Conservation (phyloP, 441 rosid species). For the Daphne laureola region DNA sequence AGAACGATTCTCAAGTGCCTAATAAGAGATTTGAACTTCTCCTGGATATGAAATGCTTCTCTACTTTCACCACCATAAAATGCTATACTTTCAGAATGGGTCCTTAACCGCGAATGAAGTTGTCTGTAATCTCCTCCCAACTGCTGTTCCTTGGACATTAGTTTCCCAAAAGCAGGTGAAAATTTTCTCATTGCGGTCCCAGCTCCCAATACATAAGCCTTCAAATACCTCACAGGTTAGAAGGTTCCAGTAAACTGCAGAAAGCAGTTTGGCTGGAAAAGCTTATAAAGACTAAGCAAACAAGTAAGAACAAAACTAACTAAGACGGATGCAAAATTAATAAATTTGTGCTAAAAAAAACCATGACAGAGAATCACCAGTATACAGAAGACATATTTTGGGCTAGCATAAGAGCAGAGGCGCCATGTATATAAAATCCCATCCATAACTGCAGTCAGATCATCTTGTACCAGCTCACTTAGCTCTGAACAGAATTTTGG, state of each 20-base stretch:
- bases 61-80: slow-evolving; percentile 94
- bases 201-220: slow-evolving; percentile 96
- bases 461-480: slow-evolving; percentile 92
- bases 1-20: slow-evolving; percentile 73
- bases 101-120: slow-evolving; percentile 97
- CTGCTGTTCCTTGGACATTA: slow-evolving; percentile 94
- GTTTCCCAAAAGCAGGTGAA: slow-evolving; percentile 94
- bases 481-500: slow-evolving; percentile 95
- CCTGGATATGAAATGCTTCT: slow-evolving; percentile 90
- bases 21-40: slow-evolving; percentile 73
- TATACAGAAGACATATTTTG: slow-evolving; percentile 92
- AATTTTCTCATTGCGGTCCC: slow-evolving; percentile 84
- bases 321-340: neutral
- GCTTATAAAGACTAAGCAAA: slow-evolving; percentile 9
- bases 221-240: slow-evolving; percentile 18
- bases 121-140: slow-evolving; percentile 96
- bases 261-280: neutral
- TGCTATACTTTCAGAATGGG: slow-evolving; percentile 98
- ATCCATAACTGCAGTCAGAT: slow-evolving; percentile 86
- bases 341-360: slow-evolving; percentile 1
- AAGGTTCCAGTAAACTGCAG: neutral
- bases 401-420: slow-evolving; percentile 96
- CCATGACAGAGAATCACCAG: slow-evolving; percentile 46
- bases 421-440: slow-evolving; percentile 95
- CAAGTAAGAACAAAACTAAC: slow-evolving; percentile 1